Base-by-base conservation (phyloP, 148 eudicot genomes). In the Persicaria maculosa region DNA sequence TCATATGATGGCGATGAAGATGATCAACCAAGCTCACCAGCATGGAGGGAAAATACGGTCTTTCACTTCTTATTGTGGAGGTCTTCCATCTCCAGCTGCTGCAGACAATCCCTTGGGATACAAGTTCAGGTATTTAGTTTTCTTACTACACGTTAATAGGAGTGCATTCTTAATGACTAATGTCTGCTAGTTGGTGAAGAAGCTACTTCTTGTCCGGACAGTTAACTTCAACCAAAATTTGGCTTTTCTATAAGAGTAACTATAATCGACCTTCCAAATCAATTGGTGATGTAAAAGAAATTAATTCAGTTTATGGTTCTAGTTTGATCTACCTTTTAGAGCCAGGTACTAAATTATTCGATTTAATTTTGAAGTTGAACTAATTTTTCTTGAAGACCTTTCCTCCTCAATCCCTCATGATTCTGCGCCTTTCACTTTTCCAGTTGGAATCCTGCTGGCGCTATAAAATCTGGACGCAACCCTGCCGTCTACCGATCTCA, bases 1-100 rank as follows among this genome's bases (percentile, higher is more conserved):
- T 88, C 99, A 96, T 82, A 96, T 96, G 99, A 82, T 95, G 97
- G 97, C 99, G 71, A 92, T 90, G 97, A 96, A 92, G 80, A 92
- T 96, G 89, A 92, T 96, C 57, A 77, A 92, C 54, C 77, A 96
- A 78, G 99, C 97, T 47, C 99, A 88, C 77, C 80, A 16, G 53
- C 79, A 82, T 78, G 86, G 88, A 48, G 99, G 99, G 36, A 90
- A 75, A 78, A 85, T 96, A 68, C 83, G 74, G 68, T 90, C 99
- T 71, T 96, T 96, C 81, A 86, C 82, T 82, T 96, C 99, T 44
- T 88, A 86, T 44, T 96, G 99, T 78, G 99, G 97, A 57, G 99
- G 97, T 61, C 91, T 96, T 69, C 99, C 99, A 69, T 96, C 99
- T 81, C 99, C 97, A 53, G 94, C 85, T 67, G 97, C 99, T 40